These are phyloP conservation scores for Rhodotorula toruloides DNA, from an alignment of 768 basidiomycete genomes.

Conservation along the genomic window DNA sequence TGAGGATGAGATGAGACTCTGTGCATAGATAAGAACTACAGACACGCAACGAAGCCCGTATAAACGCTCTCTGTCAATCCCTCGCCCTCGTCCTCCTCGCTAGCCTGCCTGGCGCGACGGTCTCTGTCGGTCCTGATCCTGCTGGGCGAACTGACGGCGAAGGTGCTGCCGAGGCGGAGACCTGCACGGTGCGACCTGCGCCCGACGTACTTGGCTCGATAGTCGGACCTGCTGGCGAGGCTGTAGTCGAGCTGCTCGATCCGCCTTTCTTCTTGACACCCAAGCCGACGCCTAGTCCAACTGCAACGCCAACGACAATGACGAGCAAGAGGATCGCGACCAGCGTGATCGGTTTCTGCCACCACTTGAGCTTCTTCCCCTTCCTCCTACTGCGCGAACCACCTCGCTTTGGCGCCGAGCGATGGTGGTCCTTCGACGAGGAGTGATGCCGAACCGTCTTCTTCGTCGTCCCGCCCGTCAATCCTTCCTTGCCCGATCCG, in stretches of 20 bases:
- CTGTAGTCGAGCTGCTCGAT: neutral
- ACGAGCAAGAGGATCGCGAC: neutral
- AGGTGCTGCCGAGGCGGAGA: neutral
- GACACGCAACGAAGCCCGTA: no score
- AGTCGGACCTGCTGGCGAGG: neutral
- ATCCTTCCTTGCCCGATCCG: neutral
- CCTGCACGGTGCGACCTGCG: neutral
- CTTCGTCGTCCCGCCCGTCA: neutral
- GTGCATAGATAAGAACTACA: no score
- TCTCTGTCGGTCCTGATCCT: neutral
- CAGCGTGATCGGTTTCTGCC: constrained; percentile 6
- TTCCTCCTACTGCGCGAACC: neutral
- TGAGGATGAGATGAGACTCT: neutral
- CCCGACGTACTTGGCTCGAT: neutral
- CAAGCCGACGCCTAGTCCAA: constrained; percentile 26
- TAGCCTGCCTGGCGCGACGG: neutral
- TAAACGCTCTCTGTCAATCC: no score
- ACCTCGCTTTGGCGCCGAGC: neutral
- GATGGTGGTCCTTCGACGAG: neutral
- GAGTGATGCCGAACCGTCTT: constrained; percentile 6
- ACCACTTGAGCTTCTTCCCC: constrained; percentile 22
- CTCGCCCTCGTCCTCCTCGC: no score
- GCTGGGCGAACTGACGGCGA: neutral
- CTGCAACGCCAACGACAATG: constrained; percentile 14
- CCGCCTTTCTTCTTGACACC: neutral